These are phyloP conservation scores for Talaromyces atroroseus DNA, from an alignment of 2,329 filamentous ascomycete species.

Conservation along the genomic window DNA sequence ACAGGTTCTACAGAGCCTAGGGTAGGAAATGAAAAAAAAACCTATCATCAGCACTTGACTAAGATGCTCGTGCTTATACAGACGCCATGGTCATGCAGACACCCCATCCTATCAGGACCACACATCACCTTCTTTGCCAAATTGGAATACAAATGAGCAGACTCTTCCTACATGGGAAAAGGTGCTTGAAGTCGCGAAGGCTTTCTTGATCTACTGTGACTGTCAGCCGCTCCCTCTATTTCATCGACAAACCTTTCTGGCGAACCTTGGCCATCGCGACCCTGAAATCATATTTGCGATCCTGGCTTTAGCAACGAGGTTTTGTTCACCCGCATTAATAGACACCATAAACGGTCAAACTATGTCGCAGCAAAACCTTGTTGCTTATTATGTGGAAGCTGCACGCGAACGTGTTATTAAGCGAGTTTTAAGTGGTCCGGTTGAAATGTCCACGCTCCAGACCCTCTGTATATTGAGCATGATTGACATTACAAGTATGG, in stretches of 20 bases:
- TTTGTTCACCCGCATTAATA: conserved; percentile 27
- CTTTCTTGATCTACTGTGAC: conserved; percentile 46
- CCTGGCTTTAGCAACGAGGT: conserved; percentile 42
- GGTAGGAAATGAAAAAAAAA: conserved; percentile 20
- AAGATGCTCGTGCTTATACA: neutral
- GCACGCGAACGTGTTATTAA: conserved; percentile 35
- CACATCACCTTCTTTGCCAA: conserved; percentile 11
- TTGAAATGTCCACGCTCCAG: conserved; percentile 41
- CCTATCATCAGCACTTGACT: neutral
- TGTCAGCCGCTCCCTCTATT: conserved; percentile 49
- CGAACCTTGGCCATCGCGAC: conserved; percentile 35
- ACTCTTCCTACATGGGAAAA: conserved; percentile 36
- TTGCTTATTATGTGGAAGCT: conserved; percentile 34
- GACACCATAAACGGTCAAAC: conserved; percentile 18
- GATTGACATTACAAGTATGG: conserved; percentile 39
- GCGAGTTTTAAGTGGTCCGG: conserved; percentile 33
- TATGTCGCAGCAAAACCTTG: conserved; percentile 14
- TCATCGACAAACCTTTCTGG: conserved; percentile 35
- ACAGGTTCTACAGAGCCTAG: conserved; percentile 31
- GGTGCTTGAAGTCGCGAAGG: conserved; percentile 34
- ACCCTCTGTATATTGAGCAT: conserved; percentile 37
- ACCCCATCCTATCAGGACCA: conserved; percentile 4
- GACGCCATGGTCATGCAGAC: neutral
- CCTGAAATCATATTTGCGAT: conserved; percentile 31
- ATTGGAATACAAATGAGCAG: neutral